These are phyloP conservation scores for Selaginella moellendorffii DNA, from an alignment of 75 land plant species.

Conservation along the genomic window DNA sequence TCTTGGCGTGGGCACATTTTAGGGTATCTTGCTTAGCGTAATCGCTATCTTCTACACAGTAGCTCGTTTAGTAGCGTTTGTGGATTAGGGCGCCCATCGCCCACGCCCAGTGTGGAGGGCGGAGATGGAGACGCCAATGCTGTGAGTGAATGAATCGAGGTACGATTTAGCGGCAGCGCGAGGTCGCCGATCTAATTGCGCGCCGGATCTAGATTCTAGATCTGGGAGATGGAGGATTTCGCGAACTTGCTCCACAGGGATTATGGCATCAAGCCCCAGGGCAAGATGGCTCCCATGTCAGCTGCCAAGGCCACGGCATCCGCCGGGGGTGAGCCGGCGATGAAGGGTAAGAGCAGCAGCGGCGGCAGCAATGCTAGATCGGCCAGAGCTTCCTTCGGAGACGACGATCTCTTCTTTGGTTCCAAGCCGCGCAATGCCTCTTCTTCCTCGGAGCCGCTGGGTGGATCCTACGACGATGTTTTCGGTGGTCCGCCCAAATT, in stretches of 20 bases:
- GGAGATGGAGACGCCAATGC: neutral
- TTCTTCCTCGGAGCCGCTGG: too few species aligned
- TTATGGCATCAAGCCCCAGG: constrained; percentile 44
- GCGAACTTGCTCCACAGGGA: constrained; percentile 33
- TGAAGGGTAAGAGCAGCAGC: neutral
- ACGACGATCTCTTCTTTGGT: constrained; percentile 12
- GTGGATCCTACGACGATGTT: constrained; percentile 42
- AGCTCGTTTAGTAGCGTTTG: too few species aligned
- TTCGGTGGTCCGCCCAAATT: constrained; percentile 48
- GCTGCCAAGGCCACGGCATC: constrained; percentile 10
- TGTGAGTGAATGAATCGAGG: neutral
- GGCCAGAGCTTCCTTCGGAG: constrained; percentile 8
- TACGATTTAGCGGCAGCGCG: neutral
- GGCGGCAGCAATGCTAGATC: too few species aligned
- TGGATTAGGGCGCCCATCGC: neutral
- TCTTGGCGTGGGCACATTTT: too few species aligned
- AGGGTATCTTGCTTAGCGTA: too few species aligned
- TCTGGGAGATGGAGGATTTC: constrained; percentile 39
- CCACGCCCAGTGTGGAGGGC: neutral
- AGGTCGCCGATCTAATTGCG: neutral
- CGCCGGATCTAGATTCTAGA: neutral
- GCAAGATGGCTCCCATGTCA: constrained; percentile 17
- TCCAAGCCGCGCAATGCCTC: neutral
- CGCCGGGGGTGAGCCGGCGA: neutral
- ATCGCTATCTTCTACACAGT: too few species aligned